Evolutionary conservation across 352 stramenopile species (phyloP).

Genomic region (Phytopythium ostracodes): DNA sequence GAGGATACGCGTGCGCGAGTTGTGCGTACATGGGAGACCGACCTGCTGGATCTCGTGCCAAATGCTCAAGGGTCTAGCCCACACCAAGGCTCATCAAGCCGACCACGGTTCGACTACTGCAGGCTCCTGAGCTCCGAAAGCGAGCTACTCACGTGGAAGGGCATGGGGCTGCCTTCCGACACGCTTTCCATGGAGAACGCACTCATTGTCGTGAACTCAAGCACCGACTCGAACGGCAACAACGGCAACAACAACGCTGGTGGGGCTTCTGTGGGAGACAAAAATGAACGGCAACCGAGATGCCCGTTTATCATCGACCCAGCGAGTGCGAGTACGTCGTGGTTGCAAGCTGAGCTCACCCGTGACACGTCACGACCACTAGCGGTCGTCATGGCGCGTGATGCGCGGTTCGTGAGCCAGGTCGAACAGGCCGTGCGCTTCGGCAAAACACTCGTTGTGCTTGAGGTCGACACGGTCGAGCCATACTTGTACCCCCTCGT

Average conservation of each 20-base stretch:
- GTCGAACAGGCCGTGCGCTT: constrained; percentile 95
- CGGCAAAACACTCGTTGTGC: constrained; percentile 93
- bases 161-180: constrained; percentile 88
- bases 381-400: constrained; percentile 84
- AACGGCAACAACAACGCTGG: neutral
- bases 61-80: constrained; percentile 9
- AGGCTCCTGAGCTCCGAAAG: constrained; percentile 90
- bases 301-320: constrained; percentile 96
- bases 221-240: neutral
- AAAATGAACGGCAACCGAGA: neutral
- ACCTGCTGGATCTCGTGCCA: constrained; percentile 39
- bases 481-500: constrained; percentile 92
- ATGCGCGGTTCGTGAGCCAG: constrained; percentile 86
- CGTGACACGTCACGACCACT: constrained; percentile 83
- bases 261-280: neutral
- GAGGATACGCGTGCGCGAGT: constrained; percentile 83
- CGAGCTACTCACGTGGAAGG: constrained; percentile 93
- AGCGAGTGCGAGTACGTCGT: constrained; percentile 80
- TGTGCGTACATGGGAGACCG: constrained; percentile 75
- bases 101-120: constrained; percentile 72
- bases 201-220: constrained; percentile 77
- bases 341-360: constrained; percentile 88
- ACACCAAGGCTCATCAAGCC: constrained; percentile 6
- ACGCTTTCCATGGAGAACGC: constrained; percentile 94
- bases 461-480: constrained; percentile 91